phyloP scores from a whole-genome alignment of 257 asterid genomes.

The Capsicum rhomboideum region DNA sequence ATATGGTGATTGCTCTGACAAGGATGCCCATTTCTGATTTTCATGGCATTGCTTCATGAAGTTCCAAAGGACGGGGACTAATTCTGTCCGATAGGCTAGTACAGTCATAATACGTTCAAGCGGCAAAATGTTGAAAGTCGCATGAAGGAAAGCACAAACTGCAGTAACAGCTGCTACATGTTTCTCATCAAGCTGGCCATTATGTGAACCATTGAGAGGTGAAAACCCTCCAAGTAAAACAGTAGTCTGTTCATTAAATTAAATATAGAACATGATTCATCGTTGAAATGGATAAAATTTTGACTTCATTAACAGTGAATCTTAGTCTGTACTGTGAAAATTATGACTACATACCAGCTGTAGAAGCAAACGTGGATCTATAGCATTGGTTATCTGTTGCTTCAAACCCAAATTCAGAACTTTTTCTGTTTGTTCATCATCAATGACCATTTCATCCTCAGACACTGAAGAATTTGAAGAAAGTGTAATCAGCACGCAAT shows the following conservation, averaged over 20 bases:
- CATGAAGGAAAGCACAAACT: conserved; percentile 82
- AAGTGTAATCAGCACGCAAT: neutral
- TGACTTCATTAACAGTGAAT: neutral
- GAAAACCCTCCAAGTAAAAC: conserved; percentile 54
- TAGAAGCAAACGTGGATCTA: conserved; percentile 69
- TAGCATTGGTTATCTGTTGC: conserved; percentile 59
- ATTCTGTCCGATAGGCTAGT: conserved; percentile 87
- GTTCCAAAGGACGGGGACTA: conserved; percentile 79
- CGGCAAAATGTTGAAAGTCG: conserved; percentile 69
- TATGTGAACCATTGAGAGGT: conserved; percentile 26
- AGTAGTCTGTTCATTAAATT: conserved; percentile 63
- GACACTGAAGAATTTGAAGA: conserved; percentile 38
- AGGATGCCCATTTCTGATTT: conserved; percentile 65
- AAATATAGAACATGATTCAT: conserved; percentile 4
- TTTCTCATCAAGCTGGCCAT: conserved; percentile 39
- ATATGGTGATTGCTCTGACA: conserved; percentile 63
- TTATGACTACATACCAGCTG: conserved; percentile 52
- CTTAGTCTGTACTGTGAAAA: neutral
- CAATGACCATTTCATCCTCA: conserved; percentile 73
- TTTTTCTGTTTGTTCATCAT: conserved; percentile 38
- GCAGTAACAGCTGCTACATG: conserved; percentile 79
- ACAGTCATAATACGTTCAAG: conserved; percentile 84
- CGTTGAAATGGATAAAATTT: conserved; percentile 4
- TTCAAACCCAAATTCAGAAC: conserved; percentile 61
- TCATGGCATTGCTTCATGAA: conserved; percentile 80